Evolutionary conservation across 208 protist genomes (phyloP).

Genomic region (Phytomonas sp.): DNA sequence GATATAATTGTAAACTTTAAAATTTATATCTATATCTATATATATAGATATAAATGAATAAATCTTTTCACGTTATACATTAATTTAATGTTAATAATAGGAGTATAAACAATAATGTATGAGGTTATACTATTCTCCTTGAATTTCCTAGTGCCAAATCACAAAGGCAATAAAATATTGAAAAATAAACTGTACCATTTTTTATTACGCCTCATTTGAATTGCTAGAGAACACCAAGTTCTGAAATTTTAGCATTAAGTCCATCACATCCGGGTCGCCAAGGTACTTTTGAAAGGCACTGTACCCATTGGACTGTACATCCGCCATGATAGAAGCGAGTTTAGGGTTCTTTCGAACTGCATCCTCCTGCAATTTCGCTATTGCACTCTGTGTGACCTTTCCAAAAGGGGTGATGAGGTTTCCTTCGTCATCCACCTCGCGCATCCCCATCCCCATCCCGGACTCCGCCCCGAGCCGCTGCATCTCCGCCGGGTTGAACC

Average conservation of each 20-base stretch:
- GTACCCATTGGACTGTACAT: slow-evolving; percentile 74
- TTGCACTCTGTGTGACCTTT: slow-evolving; percentile 41
- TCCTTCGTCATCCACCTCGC: slow-evolving; percentile 41
- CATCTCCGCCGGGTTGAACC: slow-evolving; percentile 42
- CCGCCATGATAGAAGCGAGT: slow-evolving; percentile 69
- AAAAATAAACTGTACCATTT: slow-evolving; percentile 8
- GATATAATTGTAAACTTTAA: background rate
- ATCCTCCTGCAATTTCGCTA: slow-evolving; percentile 68
- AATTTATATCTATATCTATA: slow-evolving; percentile 1
- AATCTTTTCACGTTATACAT: background rate
- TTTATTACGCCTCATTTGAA: background rate
- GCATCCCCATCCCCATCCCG: slow-evolving; percentile 27
- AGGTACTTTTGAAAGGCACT: slow-evolving; percentile 87
- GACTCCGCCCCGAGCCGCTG: slow-evolving; percentile 23
- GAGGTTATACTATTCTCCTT: background rate
- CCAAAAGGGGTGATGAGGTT: slow-evolving; percentile 78
- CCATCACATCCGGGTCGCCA: slow-evolving; percentile 85
- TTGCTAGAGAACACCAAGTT: slow-evolving; percentile 34
- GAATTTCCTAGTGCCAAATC: background rate
- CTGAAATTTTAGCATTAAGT: slow-evolving; percentile 83
- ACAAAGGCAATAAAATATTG: slow-evolving; percentile 12
- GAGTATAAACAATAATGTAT: background rate
- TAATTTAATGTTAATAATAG: slow-evolving; percentile 7
- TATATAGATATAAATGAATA: background rate
- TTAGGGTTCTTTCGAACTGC: slow-evolving; percentile 78